Base-by-base conservation (phyloP, 306 rosid genomes). In the Cucumis melo region DNA sequence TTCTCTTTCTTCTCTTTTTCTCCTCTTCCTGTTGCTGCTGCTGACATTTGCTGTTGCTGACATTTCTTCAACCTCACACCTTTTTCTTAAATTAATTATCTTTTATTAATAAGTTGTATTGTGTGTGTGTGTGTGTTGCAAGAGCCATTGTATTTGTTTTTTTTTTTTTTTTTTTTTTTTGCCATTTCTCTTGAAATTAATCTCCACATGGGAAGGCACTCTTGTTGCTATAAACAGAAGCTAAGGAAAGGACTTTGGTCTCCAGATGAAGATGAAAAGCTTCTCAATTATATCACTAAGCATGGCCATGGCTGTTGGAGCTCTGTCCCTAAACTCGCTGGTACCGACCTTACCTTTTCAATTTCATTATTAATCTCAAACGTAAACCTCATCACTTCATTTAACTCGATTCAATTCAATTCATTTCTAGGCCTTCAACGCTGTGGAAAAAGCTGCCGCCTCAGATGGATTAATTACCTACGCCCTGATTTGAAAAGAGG, bases 231-330 rank as follows among this genome's bases (percentile, higher is more conserved):
- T 70, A 87, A 87, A 71, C 90, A 84, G 73, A 87, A 85, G 84
- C 84, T 85, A 2, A 87, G 84, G 68, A 81, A 84, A 79, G 90
- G 90, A 9, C 85, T 87, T 19, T 87, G 90, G 90, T 87, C 90
- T 6, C 90, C 90, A 23, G 90, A 87, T 79, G 90, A 87, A 83
- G 90, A 84, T 75, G 87, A 85, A 55, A 87, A 81, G 82, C 90
- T 87, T 78, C 39, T 71, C 73, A 70, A 23, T 67, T 87, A 81
- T 51, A 81, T 87, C 68, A 84, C 87, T 53, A 77, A 75, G 29
- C 81, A 74, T 14, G 85, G 88, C 76, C 88, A 82, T 81, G 90
- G 85, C 77, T 85, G 87, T 67, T 87, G 88, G 88, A 87, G 90
- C 64, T 85, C 90, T 78, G 81, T 87, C 58, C 90, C 90, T 59